A percentile compares a stretch with the other conserved stretches of the same genome.
Conservation (phyloP, 129 eudicot genomes). For the Tanacetum coccineum region DNA sequence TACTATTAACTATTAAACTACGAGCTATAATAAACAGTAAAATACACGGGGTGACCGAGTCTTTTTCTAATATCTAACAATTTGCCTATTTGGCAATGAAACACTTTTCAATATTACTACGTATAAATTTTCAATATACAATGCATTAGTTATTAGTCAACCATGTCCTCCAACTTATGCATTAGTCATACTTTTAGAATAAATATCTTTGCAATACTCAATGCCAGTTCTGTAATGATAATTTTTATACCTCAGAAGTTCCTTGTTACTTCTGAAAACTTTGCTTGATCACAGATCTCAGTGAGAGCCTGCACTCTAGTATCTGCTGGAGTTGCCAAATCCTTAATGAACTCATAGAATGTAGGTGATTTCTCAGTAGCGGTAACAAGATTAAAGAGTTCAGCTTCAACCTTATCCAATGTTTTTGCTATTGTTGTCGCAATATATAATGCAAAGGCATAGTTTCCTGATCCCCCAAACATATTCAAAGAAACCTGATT, state of each 20-base stretch:
- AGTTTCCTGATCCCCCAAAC: constrained; percentile 51
- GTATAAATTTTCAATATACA: too few relatives aligned
- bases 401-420: constrained; percentile 77
- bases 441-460: constrained; percentile 74
- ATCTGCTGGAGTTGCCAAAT: constrained; percentile 55
- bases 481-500: too few relatives aligned
- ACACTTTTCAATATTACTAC: too few relatives aligned
- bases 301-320: constrained; percentile 56
- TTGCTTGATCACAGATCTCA: constrained; percentile 61
- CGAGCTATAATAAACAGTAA: too few relatives aligned
- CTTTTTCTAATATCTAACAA: too few relatives aligned
- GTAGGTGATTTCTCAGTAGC: constrained; percentile 56
- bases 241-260: constrained; percentile 60
- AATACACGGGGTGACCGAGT: too few relatives aligned
- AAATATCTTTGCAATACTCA: background rate
- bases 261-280: constrained; percentile 65
- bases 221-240: background rate
- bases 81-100: too few relatives aligned
- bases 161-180: background rate
- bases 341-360: constrained; percentile 80
- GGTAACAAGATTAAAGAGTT: constrained; percentile 55
- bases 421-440: constrained; percentile 68
- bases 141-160: too few relatives aligned
- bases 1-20: too few relatives aligned
- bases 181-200: background rate